phyloP scores from a whole-genome alignment of 2,329 filamentous ascomycete genomes.

The Rhexocercosporidium sp. region DNA sequence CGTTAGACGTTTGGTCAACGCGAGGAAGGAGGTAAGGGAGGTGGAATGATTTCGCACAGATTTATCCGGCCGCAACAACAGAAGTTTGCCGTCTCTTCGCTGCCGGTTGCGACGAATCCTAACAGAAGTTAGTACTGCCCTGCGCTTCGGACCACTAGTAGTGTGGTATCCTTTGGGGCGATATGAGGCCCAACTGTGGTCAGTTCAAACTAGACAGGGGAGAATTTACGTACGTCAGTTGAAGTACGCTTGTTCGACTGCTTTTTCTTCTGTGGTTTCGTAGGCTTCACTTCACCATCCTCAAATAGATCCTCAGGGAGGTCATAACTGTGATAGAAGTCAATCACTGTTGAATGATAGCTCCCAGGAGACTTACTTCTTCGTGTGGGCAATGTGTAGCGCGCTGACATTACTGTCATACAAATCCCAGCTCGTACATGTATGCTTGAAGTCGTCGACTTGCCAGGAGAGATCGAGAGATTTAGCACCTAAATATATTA shows the following conservation, averaged over 20 bases:
- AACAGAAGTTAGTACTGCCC: constrained; percentile 33
- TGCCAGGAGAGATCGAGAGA: constrained; percentile 80
- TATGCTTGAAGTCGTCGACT: constrained; percentile 84
- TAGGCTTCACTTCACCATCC: constrained; percentile 74
- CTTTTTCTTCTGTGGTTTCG: constrained; percentile 39
- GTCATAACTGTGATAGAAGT: constrained; percentile 66
- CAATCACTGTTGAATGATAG: constrained; percentile 28
- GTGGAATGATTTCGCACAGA: constrained; percentile 37
- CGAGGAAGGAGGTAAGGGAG: constrained; percentile 28
- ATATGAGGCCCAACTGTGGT: constrained; percentile 21
- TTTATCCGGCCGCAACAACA: constrained; percentile 38
- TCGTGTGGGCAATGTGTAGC: constrained; percentile 74
- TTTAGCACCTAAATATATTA: constrained; percentile 61
- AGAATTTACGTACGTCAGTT: constrained; percentile 40
- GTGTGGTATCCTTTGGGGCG: constrained; percentile 11
- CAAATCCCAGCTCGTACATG: constrained; percentile 76
- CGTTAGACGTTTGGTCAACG: constrained; percentile 40
- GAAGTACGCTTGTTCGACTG: constrained; percentile 39
- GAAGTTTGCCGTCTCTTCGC: constrained; percentile 43
- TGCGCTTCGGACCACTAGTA: constrained; percentile 1
- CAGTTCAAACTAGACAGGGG: constrained; percentile 13
- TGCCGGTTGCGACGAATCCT: constrained; percentile 36
- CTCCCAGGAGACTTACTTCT: constrained; percentile 67
- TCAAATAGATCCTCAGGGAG: constrained; percentile 91
- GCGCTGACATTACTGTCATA: constrained; percentile 79